phyloP scores from a whole-genome alignment of 2,329 filamentous ascomycete species.

The Fusarium scirpi region DNA sequence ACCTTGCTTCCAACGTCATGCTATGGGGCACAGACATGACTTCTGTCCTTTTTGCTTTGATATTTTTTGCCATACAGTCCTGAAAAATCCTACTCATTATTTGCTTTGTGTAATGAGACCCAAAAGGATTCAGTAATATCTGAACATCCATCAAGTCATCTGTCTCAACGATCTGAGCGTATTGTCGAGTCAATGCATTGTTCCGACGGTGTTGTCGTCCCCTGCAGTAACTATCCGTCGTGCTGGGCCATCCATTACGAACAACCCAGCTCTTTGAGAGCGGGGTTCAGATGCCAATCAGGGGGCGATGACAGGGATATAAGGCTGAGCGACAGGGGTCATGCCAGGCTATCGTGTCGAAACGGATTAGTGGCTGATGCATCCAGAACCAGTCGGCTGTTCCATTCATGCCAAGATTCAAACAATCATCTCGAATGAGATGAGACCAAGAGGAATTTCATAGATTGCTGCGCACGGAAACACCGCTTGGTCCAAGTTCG shows the following conservation, averaged over 20 bases:
- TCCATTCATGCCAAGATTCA: conserved; percentile 40
- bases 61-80: conserved; percentile 1
- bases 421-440: conserved; percentile 38
- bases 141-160: conserved; percentile 6
- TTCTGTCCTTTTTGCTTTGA: not conserved
- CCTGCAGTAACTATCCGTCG: conserved; percentile 28
- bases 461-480: conserved; percentile 10
- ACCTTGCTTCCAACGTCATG: conserved; percentile 38
- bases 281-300: conserved; percentile 44
- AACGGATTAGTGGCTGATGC: conserved; percentile 40
- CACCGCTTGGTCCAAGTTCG: conserved; percentile 11
- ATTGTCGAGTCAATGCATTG: conserved; percentile 37
- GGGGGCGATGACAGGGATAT: conserved; percentile 40
- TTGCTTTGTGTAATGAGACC: not conserved
- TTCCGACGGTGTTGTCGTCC: conserved; percentile 14
- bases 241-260: conserved; percentile 35
- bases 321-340: conserved; percentile 37
- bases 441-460: conserved; percentile 28
- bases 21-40: not conserved
- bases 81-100: not conserved
- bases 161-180: conserved; percentile 27
- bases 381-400: conserved; percentile 41
- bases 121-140: conserved; percentile 9
- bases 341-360: conserved; percentile 37
- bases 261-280: conserved; percentile 24